These are phyloP conservation scores for Termitomyces bulborhizus DNA, from an alignment of 768 basidiomycete genomes.

Conservation along the genomic window DNA sequence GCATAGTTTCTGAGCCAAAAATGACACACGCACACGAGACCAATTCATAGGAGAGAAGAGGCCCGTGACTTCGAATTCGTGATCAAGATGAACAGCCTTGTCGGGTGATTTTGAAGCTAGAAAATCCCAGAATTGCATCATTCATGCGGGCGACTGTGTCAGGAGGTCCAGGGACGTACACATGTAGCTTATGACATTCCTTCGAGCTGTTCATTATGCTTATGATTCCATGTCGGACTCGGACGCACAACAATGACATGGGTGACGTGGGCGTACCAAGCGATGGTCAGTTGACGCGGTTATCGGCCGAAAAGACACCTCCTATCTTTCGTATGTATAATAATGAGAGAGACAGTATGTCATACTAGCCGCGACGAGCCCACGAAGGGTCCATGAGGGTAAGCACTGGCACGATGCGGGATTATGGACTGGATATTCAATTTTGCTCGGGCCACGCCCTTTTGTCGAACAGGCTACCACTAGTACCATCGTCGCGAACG, in stretches of 20 bases:
- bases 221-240: neutral
- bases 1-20: too few species aligned
- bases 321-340: neutral
- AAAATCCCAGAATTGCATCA: too few species aligned
- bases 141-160: neutral
- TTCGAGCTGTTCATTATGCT: neutral
- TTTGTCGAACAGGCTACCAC: neutral
- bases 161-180: neutral
- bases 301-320: neutral
- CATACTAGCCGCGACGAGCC: too few species aligned
- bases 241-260: too few species aligned
- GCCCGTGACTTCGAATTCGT: neutral
- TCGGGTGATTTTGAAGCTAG: neutral
- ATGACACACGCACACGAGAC: neutral
- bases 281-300: neutral
- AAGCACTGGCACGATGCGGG: neutral
- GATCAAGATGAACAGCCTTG: too few species aligned
- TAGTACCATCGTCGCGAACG: neutral
- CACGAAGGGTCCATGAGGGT: neutral
- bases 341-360: neutral
- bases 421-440: too few species aligned
- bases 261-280: neutral
- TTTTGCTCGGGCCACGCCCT: neutral
- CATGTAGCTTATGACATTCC: neutral
- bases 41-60: neutral